These are phyloP conservation scores for Apiospora koreana DNA, from an alignment of 2,329 filamentous ascomycete genomes.

Conservation along the genomic window DNA sequence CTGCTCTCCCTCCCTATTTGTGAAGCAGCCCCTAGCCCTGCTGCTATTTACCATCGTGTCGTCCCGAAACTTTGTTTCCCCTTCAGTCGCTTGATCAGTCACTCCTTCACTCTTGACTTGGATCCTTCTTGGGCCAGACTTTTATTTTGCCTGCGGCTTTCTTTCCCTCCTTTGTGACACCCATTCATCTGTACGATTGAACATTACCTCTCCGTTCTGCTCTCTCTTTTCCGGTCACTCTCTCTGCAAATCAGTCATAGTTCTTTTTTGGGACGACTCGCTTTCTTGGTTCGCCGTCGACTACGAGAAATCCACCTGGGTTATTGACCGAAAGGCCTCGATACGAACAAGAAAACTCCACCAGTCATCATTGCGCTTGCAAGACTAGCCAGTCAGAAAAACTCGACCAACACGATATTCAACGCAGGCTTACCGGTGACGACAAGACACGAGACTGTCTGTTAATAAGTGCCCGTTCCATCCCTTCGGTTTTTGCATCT, in stretches of 20 bases:
- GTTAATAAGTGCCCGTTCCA: background rate
- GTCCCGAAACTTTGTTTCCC: constrained; percentile 6
- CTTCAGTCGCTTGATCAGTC: background rate
- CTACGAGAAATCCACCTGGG: background rate
- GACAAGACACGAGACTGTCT: constrained; percentile 2
- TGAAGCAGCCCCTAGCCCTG: background rate
- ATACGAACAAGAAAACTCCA: background rate
- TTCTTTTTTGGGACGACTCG: background rate
- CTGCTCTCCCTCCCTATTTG: background rate
- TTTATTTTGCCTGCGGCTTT: constrained; percentile 11
- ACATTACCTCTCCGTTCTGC: background rate
- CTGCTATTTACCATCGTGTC: constrained; percentile 6
- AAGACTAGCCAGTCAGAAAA: background rate
- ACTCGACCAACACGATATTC: background rate
- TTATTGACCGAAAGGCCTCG: background rate
- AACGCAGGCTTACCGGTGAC: background rate
- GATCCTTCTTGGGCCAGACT: constrained; percentile 12
- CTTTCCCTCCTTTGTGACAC: constrained; percentile 12
- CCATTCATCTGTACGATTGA: background rate
- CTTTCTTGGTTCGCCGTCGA: background rate
- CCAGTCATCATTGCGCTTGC: background rate
- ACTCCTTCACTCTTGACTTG: constrained; percentile 11
- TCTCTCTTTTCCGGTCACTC: constrained; percentile 3
- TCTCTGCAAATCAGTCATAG: constrained; percentile 1
- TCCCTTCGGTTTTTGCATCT: background rate